Evolutionary conservation across 208 protist genomes (phyloP), one percentile per base, ranked within the genome.

Genomic region (Histomonas meleagridis): DNA sequence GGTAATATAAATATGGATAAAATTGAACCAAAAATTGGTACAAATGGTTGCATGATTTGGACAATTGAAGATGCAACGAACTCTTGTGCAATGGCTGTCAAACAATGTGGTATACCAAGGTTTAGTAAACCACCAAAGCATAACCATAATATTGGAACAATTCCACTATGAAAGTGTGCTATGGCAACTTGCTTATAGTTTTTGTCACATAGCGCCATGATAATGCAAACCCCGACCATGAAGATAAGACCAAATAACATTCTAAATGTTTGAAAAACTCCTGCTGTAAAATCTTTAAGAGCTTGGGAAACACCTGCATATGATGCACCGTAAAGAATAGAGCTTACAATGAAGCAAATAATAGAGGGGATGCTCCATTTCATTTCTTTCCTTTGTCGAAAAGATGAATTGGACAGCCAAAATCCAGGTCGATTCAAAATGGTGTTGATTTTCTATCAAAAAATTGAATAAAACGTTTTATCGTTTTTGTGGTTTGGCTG

Each of bases 201-300:
- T n/a, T 72, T 72, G 18, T 72, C 49, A 23, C 46, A 46, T 51
- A 51, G 16, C 10, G n/a, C 10, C 10, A 32, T 3, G n/a, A 49
- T 35, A 28, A 79, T 79, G 3, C 46, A 3, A 21, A 79, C 4
- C 1, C 32, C 70, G 1, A 49, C 70, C 1, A 35, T 79, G 40
- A 79, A 79, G 0, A 79, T 49, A 18, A 79, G 49, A 23, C 70
- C 70, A 18, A 79, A 79, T 4, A 79, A 35, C 70, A 79, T 79
- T 79, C 70, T 46, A 43, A 79, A 79, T 21, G 70, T 79, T 49
- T 79, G 70, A 28, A 79, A 79, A 46, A 79, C n/a, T 79, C 70
- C 70, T 51, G 70, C 70, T 1, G 70, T 46, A 28, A 79, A 79
- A 18, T 79, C 46, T 26, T 48, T 43, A 5, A 79, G 40, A 14